Evolutionary conservation across 768 basidiomycete genomes (phyloP).

Genomic region (Tylopilus vinaceipallidus): DNA sequence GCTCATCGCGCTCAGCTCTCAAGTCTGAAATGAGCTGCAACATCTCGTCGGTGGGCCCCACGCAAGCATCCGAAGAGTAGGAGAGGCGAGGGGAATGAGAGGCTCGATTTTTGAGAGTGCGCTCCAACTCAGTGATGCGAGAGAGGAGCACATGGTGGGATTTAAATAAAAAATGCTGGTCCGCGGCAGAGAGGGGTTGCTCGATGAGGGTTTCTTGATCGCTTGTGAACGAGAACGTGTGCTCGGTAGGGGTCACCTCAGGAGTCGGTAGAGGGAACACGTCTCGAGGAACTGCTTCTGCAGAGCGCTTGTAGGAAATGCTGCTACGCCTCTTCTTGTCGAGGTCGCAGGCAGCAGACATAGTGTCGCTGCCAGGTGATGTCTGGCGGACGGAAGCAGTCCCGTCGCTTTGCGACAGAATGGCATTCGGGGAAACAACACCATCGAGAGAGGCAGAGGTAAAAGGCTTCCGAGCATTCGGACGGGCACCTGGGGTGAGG

Average conservation of each 20-base stretch:
- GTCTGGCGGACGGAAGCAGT: slow-evolving; percentile 5
- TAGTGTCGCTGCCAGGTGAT: slow-evolving; percentile 25
- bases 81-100: slow-evolving; percentile 52
- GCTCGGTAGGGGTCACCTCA: slow-evolving; percentile 67
- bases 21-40: slow-evolving; percentile 70
- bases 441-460: slow-evolving; percentile 5
- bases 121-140: slow-evolving; percentile 80
- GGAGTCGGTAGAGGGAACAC: slow-evolving; percentile 63
- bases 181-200: slow-evolving; percentile 63
- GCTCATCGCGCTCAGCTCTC: slow-evolving; percentile 85
- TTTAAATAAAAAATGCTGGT: slow-evolving; percentile 84
- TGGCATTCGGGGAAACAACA: slow-evolving; percentile 26
- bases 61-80: slow-evolving; percentile 42
- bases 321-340: slow-evolving; percentile 57
- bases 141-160: slow-evolving; percentile 80
- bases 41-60: slow-evolving; percentile 72
- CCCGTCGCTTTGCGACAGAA: neutral
- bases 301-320: slow-evolving; percentile 69
- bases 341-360: slow-evolving; percentile 27
- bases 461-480: slow-evolving; percentile 39
- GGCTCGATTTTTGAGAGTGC: slow-evolving; percentile 48
- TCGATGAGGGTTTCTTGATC: slow-evolving; percentile 22
- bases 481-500: slow-evolving; percentile 47
- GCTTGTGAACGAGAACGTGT: slow-evolving; percentile 36
- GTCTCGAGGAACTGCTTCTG: slow-evolving; percentile 31